Percentiles rank a stretch among this genome's conserved stretches.
These are phyloP conservation scores for Arthroderma sp. DNA, from an alignment of 2,329 filamentous ascomycete species.

Conservation along the genomic window DNA sequence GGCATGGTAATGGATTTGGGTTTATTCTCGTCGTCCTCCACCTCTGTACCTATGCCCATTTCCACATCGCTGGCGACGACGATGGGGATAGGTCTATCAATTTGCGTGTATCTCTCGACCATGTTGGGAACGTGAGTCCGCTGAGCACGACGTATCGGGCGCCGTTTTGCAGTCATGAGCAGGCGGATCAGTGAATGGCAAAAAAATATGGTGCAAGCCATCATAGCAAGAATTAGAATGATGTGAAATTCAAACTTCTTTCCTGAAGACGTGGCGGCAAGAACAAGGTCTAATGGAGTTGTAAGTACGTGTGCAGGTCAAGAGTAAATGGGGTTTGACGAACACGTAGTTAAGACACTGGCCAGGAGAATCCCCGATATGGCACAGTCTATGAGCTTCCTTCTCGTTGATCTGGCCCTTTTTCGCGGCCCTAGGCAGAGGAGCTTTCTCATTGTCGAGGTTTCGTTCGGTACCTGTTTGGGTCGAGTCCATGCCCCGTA, in stretches of 20 bases:
- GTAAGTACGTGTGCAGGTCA: not conserved
- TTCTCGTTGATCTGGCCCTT: constrained; percentile 15
- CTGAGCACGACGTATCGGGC: constrained; percentile 31
- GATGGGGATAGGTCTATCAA: constrained; percentile 62
- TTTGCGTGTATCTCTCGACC: constrained; percentile 54
- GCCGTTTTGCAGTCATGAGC: constrained; percentile 53
- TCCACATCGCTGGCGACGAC: constrained; percentile 65
- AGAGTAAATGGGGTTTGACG: constrained; percentile 26
- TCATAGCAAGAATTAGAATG: constrained; percentile 64
- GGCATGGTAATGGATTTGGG: constrained; percentile 32
- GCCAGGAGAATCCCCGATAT: constrained; percentile 54
- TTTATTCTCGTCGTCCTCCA: constrained; percentile 41
- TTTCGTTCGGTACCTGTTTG: not conserved
- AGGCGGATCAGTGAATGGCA: constrained; percentile 65
- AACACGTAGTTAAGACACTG: constrained; percentile 53
- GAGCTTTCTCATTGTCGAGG: not conserved
- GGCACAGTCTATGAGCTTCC: constrained; percentile 48
- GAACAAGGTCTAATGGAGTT: constrained; percentile 50
- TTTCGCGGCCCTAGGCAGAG: constrained; percentile 15
- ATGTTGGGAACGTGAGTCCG: not conserved
- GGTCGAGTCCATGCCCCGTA: not conserved
- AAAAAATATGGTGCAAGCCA: constrained; percentile 66
- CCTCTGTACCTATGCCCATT: constrained; percentile 36
- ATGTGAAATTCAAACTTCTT: constrained; percentile 63
- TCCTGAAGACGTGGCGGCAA: constrained; percentile 54